These are phyloP conservation scores for Xylariaceae sp. DNA, from an alignment of 2,329 filamentous ascomycete species.

Conservation along the genomic window DNA sequence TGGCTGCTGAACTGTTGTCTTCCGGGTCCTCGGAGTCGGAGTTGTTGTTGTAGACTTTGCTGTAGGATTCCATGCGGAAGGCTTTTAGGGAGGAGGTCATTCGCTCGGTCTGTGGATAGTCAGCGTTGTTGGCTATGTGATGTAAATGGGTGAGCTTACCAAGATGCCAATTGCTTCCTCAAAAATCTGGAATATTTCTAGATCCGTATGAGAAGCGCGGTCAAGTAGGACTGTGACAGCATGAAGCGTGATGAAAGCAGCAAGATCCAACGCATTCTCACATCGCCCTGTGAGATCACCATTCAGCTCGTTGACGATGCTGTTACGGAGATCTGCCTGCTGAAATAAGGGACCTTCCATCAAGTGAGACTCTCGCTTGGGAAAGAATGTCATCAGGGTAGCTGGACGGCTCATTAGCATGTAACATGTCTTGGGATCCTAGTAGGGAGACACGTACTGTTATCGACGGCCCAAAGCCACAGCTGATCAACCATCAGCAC, in stretches of 20 bases:
- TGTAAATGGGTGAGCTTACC: constrained; percentile 33
- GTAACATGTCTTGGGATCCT: neutral
- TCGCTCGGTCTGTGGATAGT: constrained; percentile 47
- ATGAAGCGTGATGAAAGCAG: constrained; percentile 56
- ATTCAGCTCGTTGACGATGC: constrained; percentile 61
- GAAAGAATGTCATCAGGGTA: constrained; percentile 51
- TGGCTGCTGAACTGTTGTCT: constrained; percentile 36
- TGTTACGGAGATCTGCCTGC: constrained; percentile 57
- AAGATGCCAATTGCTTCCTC: constrained; percentile 61
- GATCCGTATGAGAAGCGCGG: constrained; percentile 52
- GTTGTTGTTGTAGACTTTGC: constrained; percentile 37
- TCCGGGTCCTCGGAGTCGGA: constrained; percentile 40
- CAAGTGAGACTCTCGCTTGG: constrained; percentile 48
- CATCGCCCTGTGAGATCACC: constrained; percentile 58
- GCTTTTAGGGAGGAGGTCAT: constrained; percentile 58
- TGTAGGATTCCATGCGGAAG: constrained; percentile 55
- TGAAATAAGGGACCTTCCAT: constrained; percentile 52
- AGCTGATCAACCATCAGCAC: constrained; percentile 63
- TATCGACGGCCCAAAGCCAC: constrained; percentile 56
- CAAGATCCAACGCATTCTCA: constrained; percentile 57
- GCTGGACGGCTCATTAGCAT: constrained; percentile 30
- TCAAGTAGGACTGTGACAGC: constrained; percentile 59
- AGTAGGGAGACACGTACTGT: constrained; percentile 36
- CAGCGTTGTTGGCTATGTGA: constrained; percentile 1
- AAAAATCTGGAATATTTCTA: constrained; percentile 61